Conservation (phyloP, 352 stramenopile genomes). For the Pythium sukuiense region DNA sequence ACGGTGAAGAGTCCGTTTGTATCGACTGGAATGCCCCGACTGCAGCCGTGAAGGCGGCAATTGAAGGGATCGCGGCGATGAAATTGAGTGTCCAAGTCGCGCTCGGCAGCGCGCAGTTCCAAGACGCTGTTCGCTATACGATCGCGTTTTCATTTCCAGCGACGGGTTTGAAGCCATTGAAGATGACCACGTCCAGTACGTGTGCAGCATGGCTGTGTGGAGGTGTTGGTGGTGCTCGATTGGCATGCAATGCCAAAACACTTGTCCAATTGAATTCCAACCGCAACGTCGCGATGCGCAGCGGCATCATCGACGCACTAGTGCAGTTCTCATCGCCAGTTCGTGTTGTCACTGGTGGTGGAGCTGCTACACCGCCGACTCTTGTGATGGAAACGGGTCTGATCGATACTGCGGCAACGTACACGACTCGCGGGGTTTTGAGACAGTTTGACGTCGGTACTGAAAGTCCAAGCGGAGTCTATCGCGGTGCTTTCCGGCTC, state of each 20-base stretch:
- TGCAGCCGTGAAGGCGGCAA: constrained; percentile 36
- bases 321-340: constrained; percentile 58
- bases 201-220: constrained; percentile 45
- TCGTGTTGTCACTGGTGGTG: constrained; percentile 28
- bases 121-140: constrained; percentile 47
- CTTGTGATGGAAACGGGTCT: constrained; percentile 46
- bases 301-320: constrained; percentile 47
- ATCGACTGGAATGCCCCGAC: constrained; percentile 56
- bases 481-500: constrained; percentile 49
- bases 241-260: constrained; percentile 34
- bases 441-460: constrained; percentile 69
- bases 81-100: constrained; percentile 39
- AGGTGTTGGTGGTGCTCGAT: constrained; percentile 1
- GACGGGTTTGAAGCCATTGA: constrained; percentile 43
- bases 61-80: constrained; percentile 46
- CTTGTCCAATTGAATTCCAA: constrained; percentile 53
- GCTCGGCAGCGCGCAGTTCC: constrained; percentile 41
- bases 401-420: constrained; percentile 33
- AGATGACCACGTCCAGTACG: constrained; percentile 23
- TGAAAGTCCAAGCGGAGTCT: constrained; percentile 40
- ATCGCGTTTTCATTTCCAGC: constrained; percentile 58
- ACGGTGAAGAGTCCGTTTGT: constrained; percentile 35
- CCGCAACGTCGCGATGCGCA: constrained; percentile 34
- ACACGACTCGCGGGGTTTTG: constrained; percentile 41
- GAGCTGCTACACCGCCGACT: constrained; percentile 22